Evolutionary conservation across 1,139 yeast genomes (phyloP).

Genomic region (Cylindricascospora bacillispora): DNA sequence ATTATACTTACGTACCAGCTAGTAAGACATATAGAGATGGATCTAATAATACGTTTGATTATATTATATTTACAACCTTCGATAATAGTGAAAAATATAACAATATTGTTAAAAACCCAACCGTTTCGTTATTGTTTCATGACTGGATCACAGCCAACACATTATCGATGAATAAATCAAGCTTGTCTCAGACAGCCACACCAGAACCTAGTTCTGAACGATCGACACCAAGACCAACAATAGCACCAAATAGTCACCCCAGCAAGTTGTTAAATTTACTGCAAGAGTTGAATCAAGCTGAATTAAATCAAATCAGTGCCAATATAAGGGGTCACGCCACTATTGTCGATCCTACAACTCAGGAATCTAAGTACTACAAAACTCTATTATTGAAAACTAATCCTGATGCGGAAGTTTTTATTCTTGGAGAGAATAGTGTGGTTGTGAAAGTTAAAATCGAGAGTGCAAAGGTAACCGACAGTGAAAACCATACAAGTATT

Average conservation of each 20-base stretch:
- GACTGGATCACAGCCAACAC: conserved; percentile 67
- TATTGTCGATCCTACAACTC: conserved; percentile 32
- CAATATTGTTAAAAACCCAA: conserved; percentile 54
- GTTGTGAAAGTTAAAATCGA: conserved; percentile 52
- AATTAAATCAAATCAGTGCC: conserved; percentile 63
- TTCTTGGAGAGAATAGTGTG: conserved; percentile 49
- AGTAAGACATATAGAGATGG: conserved; percentile 26
- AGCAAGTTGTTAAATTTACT: conserved; percentile 44
- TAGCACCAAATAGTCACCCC: conserved; percentile 11
- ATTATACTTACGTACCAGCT: conserved; percentile 50
- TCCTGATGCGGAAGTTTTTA: conserved; percentile 59
- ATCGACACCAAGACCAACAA: conserved; percentile 1
- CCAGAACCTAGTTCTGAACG: conserved; percentile 6
- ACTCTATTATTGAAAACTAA: conserved; percentile 44
- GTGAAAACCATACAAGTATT: conserved; percentile 46
- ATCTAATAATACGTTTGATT: conserved; percentile 26
- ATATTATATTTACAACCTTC: conserved; percentile 59
- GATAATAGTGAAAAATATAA: conserved; percentile 55
- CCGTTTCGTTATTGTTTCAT: conserved; percentile 69
- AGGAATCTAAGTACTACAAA: conserved; percentile 43
- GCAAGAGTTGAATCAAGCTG: conserved; percentile 62
- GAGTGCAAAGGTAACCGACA: conserved; percentile 71
- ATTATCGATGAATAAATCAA: conserved; percentile 20
- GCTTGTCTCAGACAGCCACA: conserved; percentile 15
- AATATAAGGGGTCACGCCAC: conserved; percentile 64